Conservation (phyloP, 805 yeast species). For the Yarrowia hollandica region DNA sequence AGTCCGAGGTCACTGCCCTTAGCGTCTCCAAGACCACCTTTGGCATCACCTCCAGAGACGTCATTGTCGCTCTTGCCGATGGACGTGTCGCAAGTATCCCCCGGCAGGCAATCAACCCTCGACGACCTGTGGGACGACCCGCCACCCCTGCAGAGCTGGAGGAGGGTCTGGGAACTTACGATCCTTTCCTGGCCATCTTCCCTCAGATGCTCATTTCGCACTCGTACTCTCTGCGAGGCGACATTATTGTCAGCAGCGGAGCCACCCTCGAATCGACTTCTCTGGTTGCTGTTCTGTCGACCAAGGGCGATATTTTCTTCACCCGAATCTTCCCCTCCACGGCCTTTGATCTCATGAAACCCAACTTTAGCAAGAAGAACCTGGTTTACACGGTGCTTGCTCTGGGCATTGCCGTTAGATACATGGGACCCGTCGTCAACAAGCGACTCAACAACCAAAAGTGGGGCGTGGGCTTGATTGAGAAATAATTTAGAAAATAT, state of each 20-base stretch:
- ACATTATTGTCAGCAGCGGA: constrained; percentile 50
- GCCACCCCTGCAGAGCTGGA: constrained; percentile 53
- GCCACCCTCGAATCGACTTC: constrained; percentile 83
- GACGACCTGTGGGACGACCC: constrained; percentile 61
- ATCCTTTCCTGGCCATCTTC: constrained; percentile 56
- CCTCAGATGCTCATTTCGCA: constrained; percentile 56
- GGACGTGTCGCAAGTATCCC: constrained; percentile 75
- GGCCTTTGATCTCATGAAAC: constrained; percentile 73
- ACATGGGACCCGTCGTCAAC: constrained; percentile 34
- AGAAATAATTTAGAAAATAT: constrained; percentile 46
- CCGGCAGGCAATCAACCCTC: constrained; percentile 62
- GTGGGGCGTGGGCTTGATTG: constrained; percentile 32
- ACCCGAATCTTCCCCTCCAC: constrained; percentile 77
- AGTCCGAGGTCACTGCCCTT: constrained; percentile 59
- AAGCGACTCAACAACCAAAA: constrained; percentile 23
- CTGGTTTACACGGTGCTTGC: constrained; percentile 60
- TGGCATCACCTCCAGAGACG: constrained; percentile 67
- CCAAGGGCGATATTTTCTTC: constrained; percentile 67
- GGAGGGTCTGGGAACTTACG: constrained; percentile 67
- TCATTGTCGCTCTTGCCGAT: constrained; percentile 56
- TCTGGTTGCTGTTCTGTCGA: constrained; percentile 52
- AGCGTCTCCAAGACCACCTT: constrained; percentile 57
- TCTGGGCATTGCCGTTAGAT: constrained; percentile 39
- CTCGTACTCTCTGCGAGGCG: constrained; percentile 45
- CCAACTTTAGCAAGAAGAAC: constrained; percentile 64